Evolutionary conservation across 768 basidiomycete genomes (phyloP).

Genomic region (Pilatotrama ljubarskyi): DNA sequence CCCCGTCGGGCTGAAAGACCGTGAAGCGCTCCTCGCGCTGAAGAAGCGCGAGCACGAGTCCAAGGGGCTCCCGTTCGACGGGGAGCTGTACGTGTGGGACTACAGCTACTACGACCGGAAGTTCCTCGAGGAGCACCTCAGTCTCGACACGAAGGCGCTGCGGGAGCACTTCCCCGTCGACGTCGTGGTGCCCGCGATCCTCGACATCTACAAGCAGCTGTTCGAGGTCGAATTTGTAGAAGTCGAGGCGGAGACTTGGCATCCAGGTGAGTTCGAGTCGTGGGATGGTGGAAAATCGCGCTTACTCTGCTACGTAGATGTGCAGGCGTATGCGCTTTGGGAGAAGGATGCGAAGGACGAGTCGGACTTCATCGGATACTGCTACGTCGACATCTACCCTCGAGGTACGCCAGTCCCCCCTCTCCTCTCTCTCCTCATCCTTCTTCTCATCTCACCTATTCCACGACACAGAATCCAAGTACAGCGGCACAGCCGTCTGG

Average conservation of each 20-base stretch:
- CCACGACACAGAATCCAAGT: conserved; percentile 78
- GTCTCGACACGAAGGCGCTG: conserved; percentile 73
- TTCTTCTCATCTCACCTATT: no score
- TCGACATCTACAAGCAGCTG: conserved; percentile 81
- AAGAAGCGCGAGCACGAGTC: conserved; percentile 74
- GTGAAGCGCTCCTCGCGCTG: conserved; percentile 63
- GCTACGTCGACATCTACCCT: conserved; percentile 87
- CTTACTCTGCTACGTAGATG: no score
- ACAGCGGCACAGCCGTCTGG: conserved; percentile 88
- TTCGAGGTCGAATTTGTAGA: conserved; percentile 70
- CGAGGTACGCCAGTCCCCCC: conserved; percentile 54
- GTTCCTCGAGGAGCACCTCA: conserved; percentile 64
- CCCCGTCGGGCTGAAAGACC: conserved; percentile 71
- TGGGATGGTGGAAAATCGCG: no score
- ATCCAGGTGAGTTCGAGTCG: conserved; percentile 75
- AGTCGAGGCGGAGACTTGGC: conserved; percentile 70
- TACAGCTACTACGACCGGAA: conserved; percentile 74
- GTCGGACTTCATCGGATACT: conserved; percentile 80
- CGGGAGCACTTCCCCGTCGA: conserved; percentile 91
- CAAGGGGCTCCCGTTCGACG: conserved; percentile 62
- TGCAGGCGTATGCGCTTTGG: conserved; percentile 85
- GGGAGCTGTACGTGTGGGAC: conserved; percentile 82
- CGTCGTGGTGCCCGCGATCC: conserved; percentile 78
- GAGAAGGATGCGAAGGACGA: conserved; percentile 70
- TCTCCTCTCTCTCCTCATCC: background rate